phyloP scores from a whole-genome alignment of 2,329 filamentous ascomycete species.

The Dothideomycetes sp. region DNA sequence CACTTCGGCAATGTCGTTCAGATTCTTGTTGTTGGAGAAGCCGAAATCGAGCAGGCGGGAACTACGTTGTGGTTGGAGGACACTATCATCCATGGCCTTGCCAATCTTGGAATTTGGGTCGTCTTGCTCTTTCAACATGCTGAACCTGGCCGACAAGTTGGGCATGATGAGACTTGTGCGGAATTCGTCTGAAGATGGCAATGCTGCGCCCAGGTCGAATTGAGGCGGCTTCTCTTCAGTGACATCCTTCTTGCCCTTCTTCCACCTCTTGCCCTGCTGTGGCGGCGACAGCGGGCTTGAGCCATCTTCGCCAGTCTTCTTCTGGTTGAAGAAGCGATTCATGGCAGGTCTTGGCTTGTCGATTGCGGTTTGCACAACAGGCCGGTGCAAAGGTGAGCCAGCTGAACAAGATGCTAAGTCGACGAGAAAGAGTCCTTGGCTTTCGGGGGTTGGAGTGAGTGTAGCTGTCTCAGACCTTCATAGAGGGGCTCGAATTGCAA shows the following conservation, averaged over 20 bases:
- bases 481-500: not conserved
- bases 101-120: slow-evolving; percentile 81
- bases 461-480: slow-evolving; percentile 3
- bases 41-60: slow-evolving; percentile 70
- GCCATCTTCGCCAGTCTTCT: slow-evolving; percentile 55
- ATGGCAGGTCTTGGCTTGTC: slow-evolving; percentile 35
- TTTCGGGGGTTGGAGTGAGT: not conserved
- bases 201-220: slow-evolving; percentile 61
- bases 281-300: slow-evolving; percentile 16
- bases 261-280: slow-evolving; percentile 24
- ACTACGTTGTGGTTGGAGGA: slow-evolving; percentile 71
- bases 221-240: slow-evolving; percentile 49
- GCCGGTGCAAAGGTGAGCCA: too few relatives aligned
- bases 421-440: not conserved
- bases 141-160: slow-evolving; percentile 87
- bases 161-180: slow-evolving; percentile 94
- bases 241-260: slow-evolving; percentile 44
- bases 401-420: too few relatives aligned
- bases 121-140: slow-evolving; percentile 91
- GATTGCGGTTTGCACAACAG: not conserved
- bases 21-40: slow-evolving; percentile 40
- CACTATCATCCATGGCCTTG: slow-evolving; percentile 92
- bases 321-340: slow-evolving; percentile 71
- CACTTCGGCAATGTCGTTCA: slow-evolving; percentile 85
- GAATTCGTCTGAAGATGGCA: slow-evolving; percentile 83